Base-by-base conservation (phyloP, 2,329 filamentous ascomycete genomes). In the Colletotrichum cereale region DNA sequence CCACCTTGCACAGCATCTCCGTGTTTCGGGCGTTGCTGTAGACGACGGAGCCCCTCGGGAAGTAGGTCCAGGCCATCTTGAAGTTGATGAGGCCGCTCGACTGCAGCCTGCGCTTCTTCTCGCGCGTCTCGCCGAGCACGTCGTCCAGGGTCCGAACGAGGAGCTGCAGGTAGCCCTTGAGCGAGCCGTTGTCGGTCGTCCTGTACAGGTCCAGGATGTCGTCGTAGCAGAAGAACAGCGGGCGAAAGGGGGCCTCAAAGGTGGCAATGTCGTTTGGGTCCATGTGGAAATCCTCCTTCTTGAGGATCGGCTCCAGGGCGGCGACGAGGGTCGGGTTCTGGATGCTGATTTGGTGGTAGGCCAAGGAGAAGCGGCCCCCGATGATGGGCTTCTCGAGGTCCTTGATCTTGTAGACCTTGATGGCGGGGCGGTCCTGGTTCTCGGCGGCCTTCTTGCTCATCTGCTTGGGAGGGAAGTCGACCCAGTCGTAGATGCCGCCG, bases 341-440 rank as follows among this genome's bases (percentile, higher is more conserved):
- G 10, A 86, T 73, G 63, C 82, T 79, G 50, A 87, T 77, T 73
- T 74, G 76, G 75, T 84, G 79, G 68, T 81, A 81, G 60, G 82
- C 83, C 65, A 86, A 76, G 14, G 79, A 77, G 42, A 77, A 81
- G n/a, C 76, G 76, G 31, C 83, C 83, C 0, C 73, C 78, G 47
- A 86, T 78, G 66, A 80, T 77, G 5, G 80, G 78, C 78, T 85
- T 85, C 12, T 75, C 75, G 34, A 70, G 70, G 74, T 86, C 83
- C 74, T 84, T 85, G 78, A 83, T 74, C 79, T 85, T 86, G 82
- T 80, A 86, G 26, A 85, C 77, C 71, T 81, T 83, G 78, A 86
- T 83, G 68, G 84, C 83, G 18, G 82, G 80, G 4, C 80, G 78
- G 58, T 82, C 80, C 53, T 85, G 79, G 8, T 76, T 79, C 50